These are phyloP conservation scores for Lagenidium giganteum DNA, from an alignment of 352 stramenopile genomes.

Conservation along the genomic window DNA sequence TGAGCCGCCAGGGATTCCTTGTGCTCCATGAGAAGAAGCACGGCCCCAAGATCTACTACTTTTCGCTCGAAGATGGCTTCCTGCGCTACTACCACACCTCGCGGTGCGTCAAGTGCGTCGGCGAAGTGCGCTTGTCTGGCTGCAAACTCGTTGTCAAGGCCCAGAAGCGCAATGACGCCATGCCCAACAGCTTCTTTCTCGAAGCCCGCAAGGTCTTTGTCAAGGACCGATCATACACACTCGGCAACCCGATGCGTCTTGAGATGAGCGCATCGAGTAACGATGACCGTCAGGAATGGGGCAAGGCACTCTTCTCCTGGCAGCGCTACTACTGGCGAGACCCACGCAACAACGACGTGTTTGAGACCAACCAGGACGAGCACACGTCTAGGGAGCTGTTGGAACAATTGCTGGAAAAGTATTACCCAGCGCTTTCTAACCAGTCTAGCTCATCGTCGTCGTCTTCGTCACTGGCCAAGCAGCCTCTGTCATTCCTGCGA, in stretches of 20 bases:
- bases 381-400: constrained; percentile 29
- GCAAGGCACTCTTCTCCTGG: constrained; percentile 83
- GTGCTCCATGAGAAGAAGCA: constrained; percentile 67
- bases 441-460: constrained; percentile 1
- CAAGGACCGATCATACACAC: constrained; percentile 80
- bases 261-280: constrained; percentile 61
- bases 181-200: constrained; percentile 79
- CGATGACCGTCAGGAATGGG: constrained; percentile 77
- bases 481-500: constrained; percentile 64
- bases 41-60: constrained; percentile 50
- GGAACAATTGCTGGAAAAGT: constrained; percentile 40
- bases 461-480: constrained; percentile 32
- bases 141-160: constrained; percentile 82
- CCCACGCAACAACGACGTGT: constrained; percentile 18
- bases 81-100: constrained; percentile 58
- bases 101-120: constrained; percentile 34
- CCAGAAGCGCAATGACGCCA: constrained; percentile 56
- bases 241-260: constrained; percentile 48
- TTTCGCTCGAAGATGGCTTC: constrained; percentile 78
- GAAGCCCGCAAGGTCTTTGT: constrained; percentile 83
- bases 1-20: constrained; percentile 77
- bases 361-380: constrained; percentile 3
- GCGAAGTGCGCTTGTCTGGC: constrained; percentile 70
- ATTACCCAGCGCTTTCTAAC: constrained; percentile 22
- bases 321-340: constrained; percentile 86